Conservation (phyloP, 257 asterid species). For the Nicotiana sylvestris region DNA sequence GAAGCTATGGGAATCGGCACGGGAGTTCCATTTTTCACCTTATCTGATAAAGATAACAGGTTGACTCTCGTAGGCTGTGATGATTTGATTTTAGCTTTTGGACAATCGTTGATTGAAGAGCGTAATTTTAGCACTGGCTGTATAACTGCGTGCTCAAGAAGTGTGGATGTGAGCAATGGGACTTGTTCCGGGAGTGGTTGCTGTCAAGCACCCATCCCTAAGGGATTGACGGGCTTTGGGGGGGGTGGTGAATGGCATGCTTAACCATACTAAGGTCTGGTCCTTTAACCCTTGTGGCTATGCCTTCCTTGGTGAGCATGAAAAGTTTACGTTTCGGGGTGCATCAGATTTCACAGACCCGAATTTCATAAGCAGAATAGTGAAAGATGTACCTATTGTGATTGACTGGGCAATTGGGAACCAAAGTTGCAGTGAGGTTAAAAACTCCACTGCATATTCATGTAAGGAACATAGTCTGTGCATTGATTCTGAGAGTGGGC, state of each 20-base stretch:
- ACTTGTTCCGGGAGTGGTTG: constrained; percentile 12
- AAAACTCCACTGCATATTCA: neutral
- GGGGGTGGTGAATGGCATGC: neutral
- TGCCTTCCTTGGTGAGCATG: constrained; percentile 11
- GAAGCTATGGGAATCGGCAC: neutral
- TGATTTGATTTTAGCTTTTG: neutral
- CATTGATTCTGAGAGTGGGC: constrained; percentile 14
- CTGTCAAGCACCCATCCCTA: constrained; percentile 11
- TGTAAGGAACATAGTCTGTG: constrained; percentile 13
- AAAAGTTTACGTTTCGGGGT: neutral
- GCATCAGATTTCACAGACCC: constrained; percentile 3
- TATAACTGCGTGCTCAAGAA: neutral
- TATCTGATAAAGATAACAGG: constrained; percentile 8
- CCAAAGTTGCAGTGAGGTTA: neutral
- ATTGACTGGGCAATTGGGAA: constrained; percentile 17
- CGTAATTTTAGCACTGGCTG: neutral
- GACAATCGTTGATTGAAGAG: neutral
- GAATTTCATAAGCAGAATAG: neutral
- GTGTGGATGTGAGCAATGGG: neutral
- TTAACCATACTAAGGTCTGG: constrained; percentile 4
- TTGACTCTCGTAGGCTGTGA: constrained; percentile 9
- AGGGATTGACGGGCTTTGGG: neutral
- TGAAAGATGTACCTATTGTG: constrained; percentile 8
- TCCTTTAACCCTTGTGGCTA: constrained; percentile 17
- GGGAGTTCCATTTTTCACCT: neutral